Evolutionary conservation across 345 rosid species (phyloP), one percentile per base, ranked within the genome.

Genomic region (Garcia nutans): DNA sequence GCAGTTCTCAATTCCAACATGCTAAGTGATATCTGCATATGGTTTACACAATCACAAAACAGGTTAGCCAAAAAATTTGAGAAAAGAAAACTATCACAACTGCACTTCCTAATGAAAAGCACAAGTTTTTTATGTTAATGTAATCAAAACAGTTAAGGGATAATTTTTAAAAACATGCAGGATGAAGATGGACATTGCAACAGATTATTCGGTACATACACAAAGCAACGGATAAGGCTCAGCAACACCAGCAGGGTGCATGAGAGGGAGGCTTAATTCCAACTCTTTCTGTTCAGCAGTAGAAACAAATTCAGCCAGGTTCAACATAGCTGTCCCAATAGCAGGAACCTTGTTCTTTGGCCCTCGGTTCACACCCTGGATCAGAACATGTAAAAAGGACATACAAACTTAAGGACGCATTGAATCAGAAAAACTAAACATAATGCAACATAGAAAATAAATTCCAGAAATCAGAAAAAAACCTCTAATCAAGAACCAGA

Each of bases 1-100:
- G 88, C 82, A 74, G 93, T 83, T 81, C 98, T 87, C 61, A 96
- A 74, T 82, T 96, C 93, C 88, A 89, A 73, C 56, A 93, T 73
- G 82, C 87, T 86, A 52, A 96, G 85, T 54, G 91, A 91, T 75
- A 96, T 80, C 99, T 96, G 84, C 73, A 82, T 37, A 37, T 42
- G 33, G 75, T 49, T 41, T 49, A 70, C 7, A 24, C 56, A 58
- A 62, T n/a, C 23, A 59, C 28, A 5, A 3, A 45, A 68, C 41
- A 8, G 65, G 52, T 3, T 5, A 37, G 41, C 75, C 66, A 70
- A 74, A 33, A 68, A 70, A 65, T 44, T 10, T 17, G 3, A 16
- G 73, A 73, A 16, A 17, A 19, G 17, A 47, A 47, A 47, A 12
- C 49, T 45, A 47, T 2, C 10, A 11, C 12, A 11, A 10, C 50